A percentile compares a stretch with the other conserved stretches of the same genome.
These are phyloP conservation scores for Trichocomaceae sp. DNA, from an alignment of 2,329 filamentous ascomycete genomes.

Conservation along the genomic window DNA sequence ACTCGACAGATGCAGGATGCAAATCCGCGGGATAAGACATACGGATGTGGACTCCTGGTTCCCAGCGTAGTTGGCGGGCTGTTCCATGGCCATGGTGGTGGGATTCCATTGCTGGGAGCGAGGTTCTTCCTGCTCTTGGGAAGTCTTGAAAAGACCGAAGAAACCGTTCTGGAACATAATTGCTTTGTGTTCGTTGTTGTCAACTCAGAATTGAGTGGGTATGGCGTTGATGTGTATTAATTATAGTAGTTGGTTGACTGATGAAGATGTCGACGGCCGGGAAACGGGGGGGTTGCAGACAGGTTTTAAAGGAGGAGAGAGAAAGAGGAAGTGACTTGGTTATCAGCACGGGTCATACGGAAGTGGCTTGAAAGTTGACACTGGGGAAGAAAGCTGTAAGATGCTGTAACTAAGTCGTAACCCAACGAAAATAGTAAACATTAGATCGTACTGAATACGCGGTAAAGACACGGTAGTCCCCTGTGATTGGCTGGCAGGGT, in stretches of 20 bases:
- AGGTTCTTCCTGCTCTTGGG: conserved; percentile 20
- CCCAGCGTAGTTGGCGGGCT: conserved; percentile 26
- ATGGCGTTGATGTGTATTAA: no score
- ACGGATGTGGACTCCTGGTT: conserved; percentile 23
- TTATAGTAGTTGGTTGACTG: not conserved
- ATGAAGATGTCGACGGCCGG: not conserved
- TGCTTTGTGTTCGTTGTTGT: conserved; percentile 5
- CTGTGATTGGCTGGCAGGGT: not conserved
- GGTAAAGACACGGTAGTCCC: no score
- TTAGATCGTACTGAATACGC: no score
- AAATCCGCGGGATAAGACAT: conserved; percentile 7
- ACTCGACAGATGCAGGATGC: not conserved
- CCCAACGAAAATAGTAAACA: not conserved
- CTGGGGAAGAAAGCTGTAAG: not conserved
- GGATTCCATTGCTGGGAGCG: conserved; percentile 25
- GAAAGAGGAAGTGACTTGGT: not conserved
- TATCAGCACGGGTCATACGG: not conserved
- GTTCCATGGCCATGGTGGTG: conserved; percentile 28
- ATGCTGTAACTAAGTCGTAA: no score
- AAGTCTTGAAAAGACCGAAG: conserved; percentile 29
- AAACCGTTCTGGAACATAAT: conserved; percentile 18
- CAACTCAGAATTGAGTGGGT: no score
- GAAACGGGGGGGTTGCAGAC: not conserved
- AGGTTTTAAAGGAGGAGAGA: not conserved
- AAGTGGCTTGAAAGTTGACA: not conserved